Conservation (phyloP, 805 yeast genomes). For the Zygosaccharomyces lentus region DNA sequence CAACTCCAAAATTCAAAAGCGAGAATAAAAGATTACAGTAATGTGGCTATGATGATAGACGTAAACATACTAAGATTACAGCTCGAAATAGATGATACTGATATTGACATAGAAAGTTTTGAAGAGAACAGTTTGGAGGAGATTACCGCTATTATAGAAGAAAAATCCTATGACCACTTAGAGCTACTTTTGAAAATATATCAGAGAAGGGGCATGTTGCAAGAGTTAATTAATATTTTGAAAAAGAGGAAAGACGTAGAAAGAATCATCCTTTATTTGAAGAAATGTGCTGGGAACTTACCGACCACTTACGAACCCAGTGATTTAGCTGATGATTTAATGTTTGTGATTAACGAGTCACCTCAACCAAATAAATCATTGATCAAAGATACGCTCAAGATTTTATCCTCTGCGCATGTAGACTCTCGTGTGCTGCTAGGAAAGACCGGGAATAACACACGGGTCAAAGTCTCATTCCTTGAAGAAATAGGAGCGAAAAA, state of each 20-base stretch:
- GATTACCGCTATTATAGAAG: conserved; percentile 14
- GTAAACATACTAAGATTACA: conserved; percentile 19
- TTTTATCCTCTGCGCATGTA: conserved; percentile 13
- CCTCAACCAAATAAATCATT: neutral
- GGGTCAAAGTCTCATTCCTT: conserved; percentile 23
- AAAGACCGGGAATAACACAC: conserved; percentile 13
- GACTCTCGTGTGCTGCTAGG: conserved; percentile 17
- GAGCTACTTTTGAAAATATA: conserved; percentile 17
- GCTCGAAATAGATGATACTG: conserved; percentile 3
- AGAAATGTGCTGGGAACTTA: conserved; percentile 10
- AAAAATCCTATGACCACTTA: conserved; percentile 3
- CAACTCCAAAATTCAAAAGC: conserved; percentile 4
- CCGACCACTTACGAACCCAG: conserved; percentile 14
- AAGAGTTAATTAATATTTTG: conserved; percentile 14
- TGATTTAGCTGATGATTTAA: conserved; percentile 17
- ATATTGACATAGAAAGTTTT: conserved; percentile 15
- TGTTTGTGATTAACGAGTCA: conserved; percentile 10
- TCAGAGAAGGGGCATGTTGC: conserved; percentile 13
- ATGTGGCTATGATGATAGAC: conserved; percentile 26
- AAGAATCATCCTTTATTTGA: conserved; percentile 12
- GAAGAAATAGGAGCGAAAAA: conserved; percentile 24
- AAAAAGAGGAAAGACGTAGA: conserved; percentile 6
- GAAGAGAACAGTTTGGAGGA: conserved; percentile 18
- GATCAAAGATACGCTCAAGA: conserved; percentile 8
- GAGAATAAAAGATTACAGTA: conserved; percentile 16